Base-by-base conservation (phyloP, 805 yeast species). In the Candida endomychidarum region DNA sequence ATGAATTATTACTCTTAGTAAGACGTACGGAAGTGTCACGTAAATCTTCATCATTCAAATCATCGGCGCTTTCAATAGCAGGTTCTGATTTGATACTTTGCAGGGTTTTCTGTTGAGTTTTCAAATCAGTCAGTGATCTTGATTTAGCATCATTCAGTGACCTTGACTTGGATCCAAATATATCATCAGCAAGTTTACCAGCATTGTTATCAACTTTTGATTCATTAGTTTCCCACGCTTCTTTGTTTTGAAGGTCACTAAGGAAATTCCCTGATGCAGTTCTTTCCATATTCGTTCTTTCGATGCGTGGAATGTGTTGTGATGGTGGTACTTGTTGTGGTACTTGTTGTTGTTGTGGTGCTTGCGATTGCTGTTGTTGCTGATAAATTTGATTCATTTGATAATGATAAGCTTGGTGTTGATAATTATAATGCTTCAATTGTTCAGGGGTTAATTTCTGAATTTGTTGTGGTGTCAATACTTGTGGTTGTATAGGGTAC, bases 111-210 rank as follows among this genome's bases (percentile, higher is more conserved):
- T 46, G 50, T 28, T 39, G 43, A 17, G 29, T 3, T 11, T 23
- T 19, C 8, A 34, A 5, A 6, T 41, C 48, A 17, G 20, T 19
- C 5, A 52, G 48, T 2, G 56, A 40, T 18, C 47, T 40, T 5
- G 44, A 41, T 17, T 50, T 12, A 12, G 30, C 8, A 6, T 41
- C 48, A 17, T 18, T 19, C 5, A 52, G 48, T 2, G 56, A 40
- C 16, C 47, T 40, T 5, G 44, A 41, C 16, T 50, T 51, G 7
- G 54, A 50, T 0, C 61, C 59, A 43, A 69, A 69, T n/a, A 69
- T 67, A 48, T 66, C 72, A 38, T 67, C 72, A 1, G 57, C 72
- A 34, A 69, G 51, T 34, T 53, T 59, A 41, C 58, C 68, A 3
- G 74, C 67, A 24, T 60, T 53, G 17, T 49, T 54, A 40, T 62